Percentiles rank a stretch among this genome's conserved stretches.
These are phyloP conservation scores for Penicillium brevicompactum DNA, from an alignment of 2,329 filamentous ascomycete species.

Conservation along the genomic window DNA sequence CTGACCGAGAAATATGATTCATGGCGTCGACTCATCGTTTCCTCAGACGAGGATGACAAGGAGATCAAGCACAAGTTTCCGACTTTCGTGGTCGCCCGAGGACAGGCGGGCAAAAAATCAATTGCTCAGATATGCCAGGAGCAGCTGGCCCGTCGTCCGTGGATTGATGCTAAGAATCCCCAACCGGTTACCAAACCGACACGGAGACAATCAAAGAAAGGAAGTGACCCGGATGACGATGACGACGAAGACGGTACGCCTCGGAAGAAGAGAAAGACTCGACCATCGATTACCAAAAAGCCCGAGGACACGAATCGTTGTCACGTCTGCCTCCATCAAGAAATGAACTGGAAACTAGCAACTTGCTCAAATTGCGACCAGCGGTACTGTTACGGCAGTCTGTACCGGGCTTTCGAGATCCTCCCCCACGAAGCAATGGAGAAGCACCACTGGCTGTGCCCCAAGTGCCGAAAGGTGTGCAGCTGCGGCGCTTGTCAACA, in stretches of 20 bases:
- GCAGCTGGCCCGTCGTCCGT: slow-evolving; percentile 77
- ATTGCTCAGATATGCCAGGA: slow-evolving; percentile 94
- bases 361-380: slow-evolving; percentile 75
- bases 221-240: slow-evolving; percentile 29
- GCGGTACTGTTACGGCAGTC: slow-evolving; percentile 87
- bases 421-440: slow-evolving; percentile 83
- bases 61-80: slow-evolving; percentile 62
- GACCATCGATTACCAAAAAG: slow-evolving; percentile 51
- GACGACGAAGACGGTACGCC: slow-evolving; percentile 60
- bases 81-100: slow-evolving; percentile 66
- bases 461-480: slow-evolving; percentile 82
- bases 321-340: slow-evolving; percentile 79
- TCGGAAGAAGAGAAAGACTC: slow-evolving; percentile 65
- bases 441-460: slow-evolving; percentile 81
- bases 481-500: slow-evolving; percentile 80
- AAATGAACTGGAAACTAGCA: slow-evolving; percentile 82
- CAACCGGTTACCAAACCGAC: slow-evolving; percentile 51
- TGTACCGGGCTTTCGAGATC: slow-evolving; percentile 89
- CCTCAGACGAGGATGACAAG: slow-evolving; percentile 62
- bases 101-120: slow-evolving; percentile 70
- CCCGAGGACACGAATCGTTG: slow-evolving; percentile 61
- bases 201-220: not conserved
- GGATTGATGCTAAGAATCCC: slow-evolving; percentile 68
- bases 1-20: slow-evolving; percentile 75
- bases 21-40: slow-evolving; percentile 79